phyloP scores from a whole-genome alignment of 139 green algal species.

The Chlamydomonas sp. region DNA sequence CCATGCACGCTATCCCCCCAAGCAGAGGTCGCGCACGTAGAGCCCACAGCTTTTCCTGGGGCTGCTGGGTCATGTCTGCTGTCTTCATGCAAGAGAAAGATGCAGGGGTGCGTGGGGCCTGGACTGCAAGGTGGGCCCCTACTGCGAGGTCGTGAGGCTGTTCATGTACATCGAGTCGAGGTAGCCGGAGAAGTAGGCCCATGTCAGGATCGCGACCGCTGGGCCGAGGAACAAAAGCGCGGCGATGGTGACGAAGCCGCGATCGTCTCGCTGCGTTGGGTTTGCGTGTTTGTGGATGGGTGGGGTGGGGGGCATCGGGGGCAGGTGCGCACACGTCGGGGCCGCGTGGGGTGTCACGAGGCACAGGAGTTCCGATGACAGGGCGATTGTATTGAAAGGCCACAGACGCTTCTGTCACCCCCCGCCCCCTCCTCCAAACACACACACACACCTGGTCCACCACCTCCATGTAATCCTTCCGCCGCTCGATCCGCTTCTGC shows the following conservation, averaged over 20 bases:
- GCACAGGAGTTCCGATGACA: too few relatives aligned
- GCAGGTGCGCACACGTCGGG: too few relatives aligned
- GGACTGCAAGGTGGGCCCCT: too few relatives aligned
- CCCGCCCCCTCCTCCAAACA: too few relatives aligned
- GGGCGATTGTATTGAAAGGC: too few relatives aligned
- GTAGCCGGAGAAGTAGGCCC: constrained; percentile 37
- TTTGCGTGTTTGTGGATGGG: background rate
- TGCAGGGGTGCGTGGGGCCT: too few relatives aligned
- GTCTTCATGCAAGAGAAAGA: too few relatives aligned
- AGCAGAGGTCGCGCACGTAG: too few relatives aligned
- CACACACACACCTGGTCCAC: constrained; percentile 27
- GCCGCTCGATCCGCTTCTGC: constrained; percentile 24
- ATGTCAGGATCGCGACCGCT: constrained; percentile 29
- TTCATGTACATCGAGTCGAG: constrained; percentile 39
- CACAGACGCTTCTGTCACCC: background rate
- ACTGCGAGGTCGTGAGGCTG: constrained; percentile 6
- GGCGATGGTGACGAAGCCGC: constrained; percentile 14
- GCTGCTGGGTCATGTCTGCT: too few relatives aligned
- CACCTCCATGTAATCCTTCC: constrained; percentile 33
- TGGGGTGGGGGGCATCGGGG: background rate
- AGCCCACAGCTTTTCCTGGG: too few relatives aligned
- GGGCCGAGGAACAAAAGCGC: constrained; percentile 34
- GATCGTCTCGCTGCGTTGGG: constrained; percentile 23
- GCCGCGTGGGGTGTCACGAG: too few relatives aligned
- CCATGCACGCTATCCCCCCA: too few relatives aligned